These are phyloP conservation scores for Sordaria brevicollis DNA, from an alignment of 495 filamentous ascomycete species.

Conservation along the genomic window DNA sequence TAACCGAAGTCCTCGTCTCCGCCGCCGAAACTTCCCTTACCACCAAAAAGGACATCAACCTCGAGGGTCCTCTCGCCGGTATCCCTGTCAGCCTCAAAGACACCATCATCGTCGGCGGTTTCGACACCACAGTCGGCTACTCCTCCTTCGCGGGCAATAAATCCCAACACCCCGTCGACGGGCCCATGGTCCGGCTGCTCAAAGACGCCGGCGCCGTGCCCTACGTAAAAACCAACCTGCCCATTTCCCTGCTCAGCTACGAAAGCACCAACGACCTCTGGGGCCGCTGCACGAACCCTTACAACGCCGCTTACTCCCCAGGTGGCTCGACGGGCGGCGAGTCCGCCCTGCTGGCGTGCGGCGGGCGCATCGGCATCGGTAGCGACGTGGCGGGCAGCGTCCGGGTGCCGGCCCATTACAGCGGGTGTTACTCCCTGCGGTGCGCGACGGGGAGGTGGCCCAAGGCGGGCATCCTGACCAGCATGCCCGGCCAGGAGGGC, in stretches of 20 bases:
- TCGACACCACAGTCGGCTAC: constrained; percentile 80
- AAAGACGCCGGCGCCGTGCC: constrained; percentile 95
- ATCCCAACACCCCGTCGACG: constrained; percentile 44
- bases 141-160: constrained; percentile 61
- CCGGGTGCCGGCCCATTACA: constrained; percentile 79
- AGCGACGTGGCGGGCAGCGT: constrained; percentile 93
- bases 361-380: constrained; percentile 87
- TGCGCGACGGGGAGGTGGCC: constrained; percentile 97
- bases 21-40: constrained; percentile 69
- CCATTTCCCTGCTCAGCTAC: constrained; percentile 83
- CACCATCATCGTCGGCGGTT: constrained; percentile 73
- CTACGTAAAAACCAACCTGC: constrained; percentile 93
- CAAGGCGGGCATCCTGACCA: constrained; percentile 72
- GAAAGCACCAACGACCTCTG: constrained; percentile 87
- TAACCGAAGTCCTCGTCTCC: constrained; percentile 80
- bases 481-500: constrained; percentile 92
- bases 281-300: constrained; percentile 76
- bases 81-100: constrained; percentile 89
- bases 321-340: constrained; percentile 92
- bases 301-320: constrained; percentile 73
- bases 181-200: constrained; percentile 61
- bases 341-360: constrained; percentile 71
- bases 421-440: constrained; percentile 78
- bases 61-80: constrained; percentile 77
- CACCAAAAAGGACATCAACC: constrained; percentile 47